Evolutionary conservation across 2,329 filamentous ascomycete genomes (phyloP).

Genomic region (Cladobotryum mycophilum): DNA sequence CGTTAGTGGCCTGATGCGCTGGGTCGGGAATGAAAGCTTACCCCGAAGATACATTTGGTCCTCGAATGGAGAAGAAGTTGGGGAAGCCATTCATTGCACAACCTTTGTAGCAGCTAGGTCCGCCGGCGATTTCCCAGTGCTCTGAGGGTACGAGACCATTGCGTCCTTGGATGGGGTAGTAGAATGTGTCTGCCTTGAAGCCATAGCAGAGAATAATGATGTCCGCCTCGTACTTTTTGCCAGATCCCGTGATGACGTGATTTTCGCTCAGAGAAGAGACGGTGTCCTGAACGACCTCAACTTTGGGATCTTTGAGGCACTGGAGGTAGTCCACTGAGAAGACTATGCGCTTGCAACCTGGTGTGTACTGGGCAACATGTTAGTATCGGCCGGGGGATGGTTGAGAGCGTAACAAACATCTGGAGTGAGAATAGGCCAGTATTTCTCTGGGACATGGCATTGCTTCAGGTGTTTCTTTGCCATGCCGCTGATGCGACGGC

Average conservation of each 20-base stretch:
- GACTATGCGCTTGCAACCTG: not conserved
- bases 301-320: not conserved
- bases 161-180: not conserved
- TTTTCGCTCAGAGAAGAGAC: not conserved
- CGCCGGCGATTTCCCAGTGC: not conserved
- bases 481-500: not conserved
- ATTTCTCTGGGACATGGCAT: not conserved
- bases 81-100: not conserved
- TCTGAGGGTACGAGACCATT: not conserved
- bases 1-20: no score
- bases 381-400: no score
- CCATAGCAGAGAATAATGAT: not conserved
- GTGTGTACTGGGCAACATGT: not conserved
- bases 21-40: not conserved
- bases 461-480: not conserved
- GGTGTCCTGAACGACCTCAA: not conserved
- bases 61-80: not conserved
- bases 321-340: not conserved
- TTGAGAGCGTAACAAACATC: not conserved
- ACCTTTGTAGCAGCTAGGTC: not conserved
- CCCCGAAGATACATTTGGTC: constrained; percentile 14
- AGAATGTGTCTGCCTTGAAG: not conserved
- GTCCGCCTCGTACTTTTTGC: not conserved
- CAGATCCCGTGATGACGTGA: not conserved
- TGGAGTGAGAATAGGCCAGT: not conserved